phyloP scores from a whole-genome alignment of 1,284 basidiomycete genomes.

The Ceratobasidium sp. region DNA sequence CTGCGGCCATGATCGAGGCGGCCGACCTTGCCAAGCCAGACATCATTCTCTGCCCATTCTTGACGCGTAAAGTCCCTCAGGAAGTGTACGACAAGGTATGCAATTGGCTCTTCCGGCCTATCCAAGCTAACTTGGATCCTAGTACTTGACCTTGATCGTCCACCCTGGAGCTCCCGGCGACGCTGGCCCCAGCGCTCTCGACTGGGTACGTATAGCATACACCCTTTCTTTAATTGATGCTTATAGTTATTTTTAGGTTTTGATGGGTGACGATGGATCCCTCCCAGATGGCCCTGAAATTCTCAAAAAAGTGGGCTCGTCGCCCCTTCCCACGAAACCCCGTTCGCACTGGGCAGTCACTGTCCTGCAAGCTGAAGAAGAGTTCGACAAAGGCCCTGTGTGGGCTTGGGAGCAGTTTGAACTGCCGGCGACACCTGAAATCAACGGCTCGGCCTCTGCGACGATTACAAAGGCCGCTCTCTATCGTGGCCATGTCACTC shows the following conservation, averaged over 20 bases:
- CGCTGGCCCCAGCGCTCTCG: constrained; percentile 55
- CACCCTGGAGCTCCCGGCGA: constrained; percentile 57
- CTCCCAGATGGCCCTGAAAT: constrained; percentile 46
- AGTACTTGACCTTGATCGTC: constrained; percentile 54
- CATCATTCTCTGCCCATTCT: constrained; percentile 54
- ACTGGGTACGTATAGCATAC: constrained; percentile 47
- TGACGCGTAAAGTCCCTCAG: constrained; percentile 53
- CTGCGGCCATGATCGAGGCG: constrained; percentile 52
- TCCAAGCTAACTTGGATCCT: not conserved
- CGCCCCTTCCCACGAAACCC: constrained; percentile 41
- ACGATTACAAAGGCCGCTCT: constrained; percentile 51
- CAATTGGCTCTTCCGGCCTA: not conserved
- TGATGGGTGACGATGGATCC: constrained; percentile 53
- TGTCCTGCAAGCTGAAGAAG: constrained; percentile 53
- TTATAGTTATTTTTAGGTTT: constrained; percentile 33
- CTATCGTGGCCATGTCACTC: constrained; percentile 52
- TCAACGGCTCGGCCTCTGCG: constrained; percentile 32
- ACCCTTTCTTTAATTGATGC: not conserved
- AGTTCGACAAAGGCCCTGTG: constrained; percentile 54
- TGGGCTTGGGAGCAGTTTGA: constrained; percentile 57
- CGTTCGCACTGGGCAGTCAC: constrained; percentile 53
- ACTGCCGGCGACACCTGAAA: constrained; percentile 43
- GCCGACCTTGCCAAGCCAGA: constrained; percentile 50
- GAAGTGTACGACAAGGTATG: constrained; percentile 50
- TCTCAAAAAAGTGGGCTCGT: constrained; percentile 46